Evolutionary conservation across 768 basidiomycete species (phyloP).

Genomic region (Leccinum rimulosum): DNA sequence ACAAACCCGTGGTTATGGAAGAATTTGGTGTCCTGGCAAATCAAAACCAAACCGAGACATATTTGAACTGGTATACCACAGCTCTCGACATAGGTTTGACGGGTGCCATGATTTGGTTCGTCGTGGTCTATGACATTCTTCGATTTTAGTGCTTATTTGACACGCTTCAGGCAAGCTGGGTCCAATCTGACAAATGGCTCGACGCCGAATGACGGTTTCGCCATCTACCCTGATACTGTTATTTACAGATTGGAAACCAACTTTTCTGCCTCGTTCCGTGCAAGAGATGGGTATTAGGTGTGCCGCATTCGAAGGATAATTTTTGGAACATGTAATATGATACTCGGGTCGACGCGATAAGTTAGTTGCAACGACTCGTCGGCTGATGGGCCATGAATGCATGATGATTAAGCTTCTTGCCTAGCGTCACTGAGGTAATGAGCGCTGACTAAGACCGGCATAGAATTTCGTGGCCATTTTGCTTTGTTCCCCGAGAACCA

Average conservation of each 20-base stretch:
- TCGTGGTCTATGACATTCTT: neutral
- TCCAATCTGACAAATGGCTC: neutral
- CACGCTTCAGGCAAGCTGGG: neutral
- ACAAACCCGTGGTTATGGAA: neutral
- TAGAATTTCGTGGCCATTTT: slow-evolving; percentile 21
- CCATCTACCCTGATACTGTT: neutral
- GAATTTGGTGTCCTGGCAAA: neutral
- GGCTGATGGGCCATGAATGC: too few relatives aligned
- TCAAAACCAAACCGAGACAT: neutral
- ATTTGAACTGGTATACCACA: neutral
- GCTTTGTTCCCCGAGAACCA: slow-evolving; percentile 26
- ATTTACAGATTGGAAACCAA: neutral
- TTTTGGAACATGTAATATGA: too few relatives aligned
- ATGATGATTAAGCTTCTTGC: too few relatives aligned
- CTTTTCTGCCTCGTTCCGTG: neutral
- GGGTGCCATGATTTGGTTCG: neutral
- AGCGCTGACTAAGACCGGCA: slow-evolving; percentile 21
- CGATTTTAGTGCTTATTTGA: neutral
- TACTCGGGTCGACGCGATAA: too few relatives aligned
- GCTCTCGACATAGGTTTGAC: neutral
- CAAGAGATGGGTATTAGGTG: neutral
- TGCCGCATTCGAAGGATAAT: too few relatives aligned
- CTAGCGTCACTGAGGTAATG: slow-evolving; percentile 17
- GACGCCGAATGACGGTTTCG: neutral
- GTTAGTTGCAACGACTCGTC: too few relatives aligned